Percentiles rank a stretch among this genome's conserved stretches.
Conservation (phyloP, 2,329 filamentous ascomycete species). For the Penicillium sp. region DNA sequence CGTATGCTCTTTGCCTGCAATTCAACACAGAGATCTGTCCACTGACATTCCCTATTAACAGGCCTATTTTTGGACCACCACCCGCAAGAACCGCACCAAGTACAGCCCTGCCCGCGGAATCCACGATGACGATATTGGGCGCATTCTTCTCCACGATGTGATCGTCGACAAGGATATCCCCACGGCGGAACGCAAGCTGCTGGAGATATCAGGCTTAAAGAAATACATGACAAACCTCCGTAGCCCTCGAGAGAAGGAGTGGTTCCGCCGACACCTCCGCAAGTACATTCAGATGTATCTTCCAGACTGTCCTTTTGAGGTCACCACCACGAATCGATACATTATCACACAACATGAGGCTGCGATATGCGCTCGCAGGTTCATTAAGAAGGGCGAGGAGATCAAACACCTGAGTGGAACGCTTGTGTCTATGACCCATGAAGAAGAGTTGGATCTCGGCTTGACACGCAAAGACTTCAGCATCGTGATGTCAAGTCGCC, state of each 20-base stretch:
- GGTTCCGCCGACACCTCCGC: constrained; percentile 80
- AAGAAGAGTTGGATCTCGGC: constrained; percentile 83
- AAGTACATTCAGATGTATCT: constrained; percentile 93
- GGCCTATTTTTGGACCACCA: constrained; percentile 95
- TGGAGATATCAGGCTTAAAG: constrained; percentile 70
- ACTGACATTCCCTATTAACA: constrained; percentile 42
- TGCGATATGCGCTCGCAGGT: constrained; percentile 74
- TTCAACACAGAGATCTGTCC: background rate
- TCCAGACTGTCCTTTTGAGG: constrained; percentile 91
- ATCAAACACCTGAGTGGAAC: constrained; percentile 91
- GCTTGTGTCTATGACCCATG: constrained; percentile 85
- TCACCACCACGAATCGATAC: constrained; percentile 90
- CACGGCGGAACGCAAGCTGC: constrained; percentile 69
- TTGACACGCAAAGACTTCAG: constrained; percentile 89
- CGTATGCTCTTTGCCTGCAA: constrained; percentile 57
- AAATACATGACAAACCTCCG: constrained; percentile 68
- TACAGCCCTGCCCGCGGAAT: constrained; percentile 83
- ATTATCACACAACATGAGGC: constrained; percentile 89
- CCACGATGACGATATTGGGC: constrained; percentile 61
- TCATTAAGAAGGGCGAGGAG: constrained; percentile 76
- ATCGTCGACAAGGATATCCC: constrained; percentile 71
- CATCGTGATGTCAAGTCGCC: constrained; percentile 89
- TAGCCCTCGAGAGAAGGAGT: constrained; percentile 76
- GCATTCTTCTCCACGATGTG: constrained; percentile 63
- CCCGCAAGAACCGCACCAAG: constrained; percentile 87